These are phyloP conservation scores for Eucalyptus albens DNA, from an alignment of 345 rosid genomes.

Conservation along the genomic window DNA sequence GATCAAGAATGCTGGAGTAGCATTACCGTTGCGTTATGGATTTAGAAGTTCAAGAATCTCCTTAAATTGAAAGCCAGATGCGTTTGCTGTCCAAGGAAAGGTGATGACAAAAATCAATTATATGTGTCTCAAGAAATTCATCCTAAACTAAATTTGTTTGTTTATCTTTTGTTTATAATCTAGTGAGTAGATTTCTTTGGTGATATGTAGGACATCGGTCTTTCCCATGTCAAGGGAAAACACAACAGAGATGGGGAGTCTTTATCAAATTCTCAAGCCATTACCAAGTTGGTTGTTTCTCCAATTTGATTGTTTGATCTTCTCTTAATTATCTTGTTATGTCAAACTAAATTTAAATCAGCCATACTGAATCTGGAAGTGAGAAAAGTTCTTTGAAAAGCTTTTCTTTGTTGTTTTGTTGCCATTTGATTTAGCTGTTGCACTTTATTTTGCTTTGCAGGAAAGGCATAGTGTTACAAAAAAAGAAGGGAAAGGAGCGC, in stretches of 20 bases:
- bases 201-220: neutral
- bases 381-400: neutral
- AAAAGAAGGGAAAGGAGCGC: conserved; percentile 38
- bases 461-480: neutral
- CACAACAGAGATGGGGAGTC: neutral
- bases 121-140: neutral
- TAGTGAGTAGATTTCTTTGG: neutral
- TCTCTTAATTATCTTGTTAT: neutral
- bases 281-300: neutral
- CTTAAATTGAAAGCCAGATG: neutral
- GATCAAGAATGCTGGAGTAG: neutral
- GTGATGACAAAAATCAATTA: neutral
- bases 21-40: neutral
- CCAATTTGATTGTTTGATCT: neutral
- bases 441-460: neutral
- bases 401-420: neutral
- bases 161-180: neutral
- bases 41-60: neutral
- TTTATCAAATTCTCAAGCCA: neutral
- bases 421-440: neutral
- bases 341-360: neutral
- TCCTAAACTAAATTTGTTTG: neutral
- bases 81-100: neutral
- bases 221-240: neutral
- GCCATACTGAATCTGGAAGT: neutral